phyloP scores from a whole-genome alignment of 306 rosid genomes.

The Myrica gale region DNA sequence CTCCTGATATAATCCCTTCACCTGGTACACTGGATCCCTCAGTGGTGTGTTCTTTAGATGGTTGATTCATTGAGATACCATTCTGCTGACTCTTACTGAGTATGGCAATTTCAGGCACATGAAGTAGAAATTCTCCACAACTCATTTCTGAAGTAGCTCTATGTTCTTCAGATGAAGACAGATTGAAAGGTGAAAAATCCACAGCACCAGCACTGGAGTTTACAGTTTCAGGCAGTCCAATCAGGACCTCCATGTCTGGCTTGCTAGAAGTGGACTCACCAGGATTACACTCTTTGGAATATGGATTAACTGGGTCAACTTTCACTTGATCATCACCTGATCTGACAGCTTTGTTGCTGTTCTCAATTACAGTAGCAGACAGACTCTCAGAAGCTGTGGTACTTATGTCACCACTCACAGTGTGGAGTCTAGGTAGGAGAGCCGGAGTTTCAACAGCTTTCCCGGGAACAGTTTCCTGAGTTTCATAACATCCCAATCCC shows the following conservation, averaged over 20 bases:
- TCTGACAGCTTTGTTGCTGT: slow-evolving; percentile 19
- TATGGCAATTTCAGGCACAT: too few species aligned
- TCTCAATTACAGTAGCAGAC: slow-evolving; percentile 13
- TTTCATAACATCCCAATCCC: slow-evolving; percentile 25
- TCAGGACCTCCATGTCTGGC: slow-evolving; percentile 20
- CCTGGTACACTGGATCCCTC: slow-evolving; percentile 27
- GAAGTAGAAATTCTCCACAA: too few species aligned
- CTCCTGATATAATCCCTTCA: slow-evolving; percentile 26
- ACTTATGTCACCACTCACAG: slow-evolving; percentile 26
- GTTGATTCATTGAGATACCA: slow-evolving; percentile 18
- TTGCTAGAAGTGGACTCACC: slow-evolving; percentile 21
- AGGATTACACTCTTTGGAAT: slow-evolving; percentile 27
- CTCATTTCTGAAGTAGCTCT: too few species aligned
- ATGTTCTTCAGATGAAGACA: slow-evolving; percentile 22
- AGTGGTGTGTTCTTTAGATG: slow-evolving; percentile 24
- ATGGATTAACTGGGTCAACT: slow-evolving; percentile 22
- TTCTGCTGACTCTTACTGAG: background rate
- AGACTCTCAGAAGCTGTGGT: slow-evolving; percentile 24
- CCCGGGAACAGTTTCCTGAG: slow-evolving; percentile 29
- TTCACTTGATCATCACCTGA: slow-evolving; percentile 36
- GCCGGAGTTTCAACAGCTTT: slow-evolving; percentile 24
- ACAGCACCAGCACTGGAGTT: slow-evolving; percentile 19
- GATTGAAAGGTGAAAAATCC: background rate
- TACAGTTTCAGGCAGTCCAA: slow-evolving; percentile 22
- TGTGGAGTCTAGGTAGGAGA: slow-evolving; percentile 22